Conservation (phyloP, 352 stramenopile genomes). For the Globisporangium emineosum region DNA sequence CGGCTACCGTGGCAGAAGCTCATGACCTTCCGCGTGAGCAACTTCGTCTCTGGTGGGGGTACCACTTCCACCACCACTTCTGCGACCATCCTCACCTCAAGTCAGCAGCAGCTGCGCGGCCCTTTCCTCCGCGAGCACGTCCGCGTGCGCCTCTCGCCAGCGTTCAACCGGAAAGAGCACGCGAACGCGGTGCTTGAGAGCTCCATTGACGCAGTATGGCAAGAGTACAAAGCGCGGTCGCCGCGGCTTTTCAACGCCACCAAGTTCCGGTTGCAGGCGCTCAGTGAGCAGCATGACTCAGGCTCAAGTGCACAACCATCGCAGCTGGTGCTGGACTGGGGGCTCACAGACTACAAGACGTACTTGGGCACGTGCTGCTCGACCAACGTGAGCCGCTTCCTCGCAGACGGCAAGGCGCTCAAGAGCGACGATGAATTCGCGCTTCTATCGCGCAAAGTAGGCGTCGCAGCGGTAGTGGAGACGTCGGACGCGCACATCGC, state of each 20-base stretch:
- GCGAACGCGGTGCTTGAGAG: constrained; percentile 37
- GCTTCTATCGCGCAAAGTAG: constrained; percentile 78
- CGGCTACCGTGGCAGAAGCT: constrained; percentile 24
- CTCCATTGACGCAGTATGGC: constrained; percentile 41
- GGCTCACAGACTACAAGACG: constrained; percentile 70
- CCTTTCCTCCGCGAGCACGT: constrained; percentile 33
- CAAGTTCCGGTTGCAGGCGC: constrained; percentile 57
- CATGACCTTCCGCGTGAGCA: constrained; percentile 40
- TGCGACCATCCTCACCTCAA: no score
- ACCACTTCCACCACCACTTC: neutral
- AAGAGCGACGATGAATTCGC: constrained; percentile 28
- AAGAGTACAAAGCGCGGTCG: constrained; percentile 21
- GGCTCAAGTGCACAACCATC: no score
- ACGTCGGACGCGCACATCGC: constrained; percentile 56
- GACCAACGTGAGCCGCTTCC: constrained; percentile 29
- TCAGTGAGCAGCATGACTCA: constrained; percentile 5
- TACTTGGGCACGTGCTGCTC: constrained; percentile 78
- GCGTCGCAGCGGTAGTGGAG: constrained; percentile 68
- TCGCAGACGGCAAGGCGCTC: constrained; percentile 27
- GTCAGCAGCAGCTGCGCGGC: constrained; percentile 17
- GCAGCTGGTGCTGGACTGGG: constrained; percentile 32
- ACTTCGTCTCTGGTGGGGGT: constrained; percentile 23
- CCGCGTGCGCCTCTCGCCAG: constrained; percentile 35
- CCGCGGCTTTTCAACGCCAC: constrained; percentile 70
- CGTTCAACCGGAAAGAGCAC: constrained; percentile 43